Conservation (phyloP, 1,139 yeast genomes). For the Kodamaea fungicola region DNA sequence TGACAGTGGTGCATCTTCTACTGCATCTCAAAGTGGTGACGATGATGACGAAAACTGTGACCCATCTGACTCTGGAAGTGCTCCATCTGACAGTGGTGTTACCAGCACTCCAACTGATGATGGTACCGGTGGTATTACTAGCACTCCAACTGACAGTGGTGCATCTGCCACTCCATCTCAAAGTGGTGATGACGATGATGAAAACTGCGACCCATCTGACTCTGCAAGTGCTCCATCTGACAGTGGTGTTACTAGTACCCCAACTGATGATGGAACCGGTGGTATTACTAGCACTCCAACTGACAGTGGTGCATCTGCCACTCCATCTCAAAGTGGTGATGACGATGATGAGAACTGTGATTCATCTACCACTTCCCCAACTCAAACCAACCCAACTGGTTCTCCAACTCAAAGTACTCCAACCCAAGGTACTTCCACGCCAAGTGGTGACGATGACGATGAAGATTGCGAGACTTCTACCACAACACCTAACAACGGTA, state of each 20-base stretch:
- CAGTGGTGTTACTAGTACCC: not conserved
- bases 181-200: constrained; percentile 3
- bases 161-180: constrained; percentile 1
- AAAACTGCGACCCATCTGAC: not conserved
- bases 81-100: not conserved
- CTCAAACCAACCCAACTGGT: not conserved
- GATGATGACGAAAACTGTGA: constrained; percentile 3
- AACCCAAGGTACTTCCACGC: not conserved
- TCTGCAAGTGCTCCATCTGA: not conserved
- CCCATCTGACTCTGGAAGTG: constrained; percentile 6
- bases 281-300: not conserved
- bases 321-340: not conserved
- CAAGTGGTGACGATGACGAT: constrained; percentile 1
- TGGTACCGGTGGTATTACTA: not conserved
- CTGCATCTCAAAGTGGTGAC: not conserved
- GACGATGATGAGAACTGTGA: constrained; percentile 5
- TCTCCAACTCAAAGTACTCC: not conserved
- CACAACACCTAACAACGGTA: not conserved
- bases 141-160: not conserved
- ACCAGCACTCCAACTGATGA: constrained; percentile 1
- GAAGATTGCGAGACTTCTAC: not conserved
- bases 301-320: not conserved
- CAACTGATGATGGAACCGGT: not conserved
- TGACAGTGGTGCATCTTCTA: not conserved
- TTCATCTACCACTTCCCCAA: not conserved